Conservation (phyloP, 768 basidiomycete species). For the Rhodotorula babjevae region DNA sequence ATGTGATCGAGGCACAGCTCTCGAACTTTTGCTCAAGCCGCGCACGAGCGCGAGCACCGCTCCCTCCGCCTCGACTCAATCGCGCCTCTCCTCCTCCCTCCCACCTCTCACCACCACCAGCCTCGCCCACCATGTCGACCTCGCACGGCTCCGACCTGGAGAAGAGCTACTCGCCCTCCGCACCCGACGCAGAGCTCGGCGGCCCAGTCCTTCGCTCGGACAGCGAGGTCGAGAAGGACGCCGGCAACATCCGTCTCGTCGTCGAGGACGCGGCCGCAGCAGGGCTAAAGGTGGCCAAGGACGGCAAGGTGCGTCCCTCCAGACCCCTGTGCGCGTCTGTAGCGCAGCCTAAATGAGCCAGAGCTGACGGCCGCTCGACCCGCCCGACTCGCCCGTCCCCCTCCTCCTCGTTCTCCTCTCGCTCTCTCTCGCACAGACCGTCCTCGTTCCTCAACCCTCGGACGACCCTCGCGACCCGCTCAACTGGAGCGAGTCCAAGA, state of each 20-base stretch:
- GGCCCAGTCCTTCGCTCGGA: slow-evolving; percentile 10
- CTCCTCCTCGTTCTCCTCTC: too few species aligned
- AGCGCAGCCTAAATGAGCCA: too few species aligned
- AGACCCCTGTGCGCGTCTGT: too few species aligned
- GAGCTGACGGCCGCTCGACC: too few species aligned
- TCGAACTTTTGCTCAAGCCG: background rate
- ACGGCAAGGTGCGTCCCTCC: slow-evolving; percentile 26
- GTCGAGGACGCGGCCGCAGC: slow-evolving; percentile 10
- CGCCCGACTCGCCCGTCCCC: too few species aligned
- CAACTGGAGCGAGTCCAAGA: slow-evolving; percentile 42
- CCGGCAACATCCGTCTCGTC: slow-evolving; percentile 10
- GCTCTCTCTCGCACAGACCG: slow-evolving; percentile 39
- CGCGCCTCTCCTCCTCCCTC: background rate
- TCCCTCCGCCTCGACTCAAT: background rate
- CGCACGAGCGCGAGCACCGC: background rate
- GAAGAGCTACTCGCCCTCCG: slow-evolving; percentile 6
- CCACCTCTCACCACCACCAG: background rate
- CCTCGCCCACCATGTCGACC: background rate
- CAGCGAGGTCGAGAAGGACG: slow-evolving; percentile 25
- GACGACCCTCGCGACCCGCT: slow-evolving; percentile 44
- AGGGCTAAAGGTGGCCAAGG: slow-evolving; percentile 25
- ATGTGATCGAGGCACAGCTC: too few species aligned
- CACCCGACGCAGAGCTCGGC: background rate
- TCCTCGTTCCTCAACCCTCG: slow-evolving; percentile 50
- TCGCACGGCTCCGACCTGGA: slow-evolving; percentile 5